These are phyloP conservation scores for Ophiosphaerella korrae DNA, from an alignment of 2,329 filamentous ascomycete species.

Conservation along the genomic window DNA sequence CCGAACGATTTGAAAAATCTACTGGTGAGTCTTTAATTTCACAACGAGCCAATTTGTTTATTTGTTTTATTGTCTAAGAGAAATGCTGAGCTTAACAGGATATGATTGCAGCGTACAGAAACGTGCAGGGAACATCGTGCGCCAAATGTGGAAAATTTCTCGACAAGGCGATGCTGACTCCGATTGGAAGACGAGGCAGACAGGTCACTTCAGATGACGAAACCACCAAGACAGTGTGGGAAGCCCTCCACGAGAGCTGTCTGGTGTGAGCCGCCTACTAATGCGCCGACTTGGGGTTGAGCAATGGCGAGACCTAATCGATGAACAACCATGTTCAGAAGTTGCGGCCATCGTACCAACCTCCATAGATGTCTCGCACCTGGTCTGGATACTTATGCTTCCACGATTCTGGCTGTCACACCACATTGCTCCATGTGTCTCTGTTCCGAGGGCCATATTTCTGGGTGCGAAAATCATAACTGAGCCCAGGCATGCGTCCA, in stretches of 20 bases:
- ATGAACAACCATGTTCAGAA: constrained; percentile 2
- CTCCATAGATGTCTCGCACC: constrained; percentile 28
- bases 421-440: constrained; percentile 39
- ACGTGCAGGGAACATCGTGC: constrained; percentile 34
- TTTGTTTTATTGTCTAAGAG: not conserved
- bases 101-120: constrained; percentile 49
- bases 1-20: constrained; percentile 39
- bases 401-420: constrained; percentile 35
- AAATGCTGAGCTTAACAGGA: constrained; percentile 32
- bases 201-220: constrained; percentile 23
- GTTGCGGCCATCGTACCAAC: constrained; percentile 30
- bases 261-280: constrained; percentile 16
- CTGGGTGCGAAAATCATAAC: constrained; percentile 46
- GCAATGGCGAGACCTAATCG: too few species aligned
- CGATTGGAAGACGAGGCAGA: constrained; percentile 41
- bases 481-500: constrained; percentile 20
- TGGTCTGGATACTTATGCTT: constrained; percentile 30
- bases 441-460: constrained; percentile 35
- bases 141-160: constrained; percentile 40
- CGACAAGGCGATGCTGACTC: constrained; percentile 29
- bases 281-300: too few species aligned
- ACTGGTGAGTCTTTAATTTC: constrained; percentile 31
- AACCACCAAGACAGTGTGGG: constrained; percentile 31
- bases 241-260: constrained; percentile 46
- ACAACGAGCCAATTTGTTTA: not conserved